Conservation (phyloP, 2,329 filamentous ascomycete genomes). For the Colletotrichum sp. region DNA sequence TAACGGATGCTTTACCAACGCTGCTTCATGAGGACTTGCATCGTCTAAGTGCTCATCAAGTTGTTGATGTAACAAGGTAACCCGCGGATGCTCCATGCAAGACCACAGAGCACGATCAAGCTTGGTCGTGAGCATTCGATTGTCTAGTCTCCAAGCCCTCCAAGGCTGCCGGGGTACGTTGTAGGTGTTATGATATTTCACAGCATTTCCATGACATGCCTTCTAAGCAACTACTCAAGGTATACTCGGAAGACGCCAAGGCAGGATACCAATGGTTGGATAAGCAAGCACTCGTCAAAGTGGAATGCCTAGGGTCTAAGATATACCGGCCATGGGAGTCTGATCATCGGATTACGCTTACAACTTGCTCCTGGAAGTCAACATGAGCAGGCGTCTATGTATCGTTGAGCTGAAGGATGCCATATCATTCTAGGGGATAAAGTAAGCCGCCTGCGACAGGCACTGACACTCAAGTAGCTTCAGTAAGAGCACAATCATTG, state of each 20-base stretch:
- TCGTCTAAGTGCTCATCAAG: no score
- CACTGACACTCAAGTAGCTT: background rate
- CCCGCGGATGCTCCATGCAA: background rate
- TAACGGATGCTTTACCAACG: no score
- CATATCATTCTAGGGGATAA: background rate
- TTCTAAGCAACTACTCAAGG: background rate
- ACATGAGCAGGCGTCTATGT: background rate
- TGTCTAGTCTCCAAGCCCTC: no score
- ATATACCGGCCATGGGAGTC: background rate
- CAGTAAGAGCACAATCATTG: no score
- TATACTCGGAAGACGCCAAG: background rate
- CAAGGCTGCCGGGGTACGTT: no score
- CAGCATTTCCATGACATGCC: background rate
- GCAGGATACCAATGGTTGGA: rapidly evolving
- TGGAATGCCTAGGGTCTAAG: background rate
- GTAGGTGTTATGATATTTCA: background rate
- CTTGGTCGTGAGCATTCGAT: no score
- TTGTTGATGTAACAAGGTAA: no score
- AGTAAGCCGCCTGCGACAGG: background rate
- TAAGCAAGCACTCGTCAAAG: background rate
- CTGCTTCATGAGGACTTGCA: no score
- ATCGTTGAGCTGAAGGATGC: background rate
- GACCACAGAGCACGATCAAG: background rate
- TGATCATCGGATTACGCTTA: background rate
- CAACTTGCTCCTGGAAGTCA: background rate